Conservation (phyloP, 257 asterid genomes). For the Solanum dulcamara region DNA sequence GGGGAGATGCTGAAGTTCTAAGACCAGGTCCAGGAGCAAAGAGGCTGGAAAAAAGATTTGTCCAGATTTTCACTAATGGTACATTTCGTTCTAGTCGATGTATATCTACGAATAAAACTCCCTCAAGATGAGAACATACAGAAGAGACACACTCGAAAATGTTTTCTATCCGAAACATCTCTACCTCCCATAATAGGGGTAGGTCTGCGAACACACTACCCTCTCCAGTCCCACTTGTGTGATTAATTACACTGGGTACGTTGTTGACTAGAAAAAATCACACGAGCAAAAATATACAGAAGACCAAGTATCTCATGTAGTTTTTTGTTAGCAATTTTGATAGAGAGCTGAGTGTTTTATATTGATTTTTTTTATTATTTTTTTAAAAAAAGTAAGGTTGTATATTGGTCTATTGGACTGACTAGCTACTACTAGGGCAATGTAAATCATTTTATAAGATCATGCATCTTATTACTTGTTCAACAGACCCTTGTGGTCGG, state of each 20-base stretch:
- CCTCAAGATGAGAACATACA: neutral
- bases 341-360: neutral
- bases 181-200: neutral
- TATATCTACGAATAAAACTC: slow-evolving; percentile 11
- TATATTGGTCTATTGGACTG: neutral
- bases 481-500: too few species aligned
- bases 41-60: slow-evolving; percentile 50
- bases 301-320: neutral
- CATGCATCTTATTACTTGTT: neutral
- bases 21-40: slow-evolving; percentile 62
- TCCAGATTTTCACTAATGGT: slow-evolving; percentile 29
- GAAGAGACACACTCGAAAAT: neutral
- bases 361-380: neutral
- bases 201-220: neutral
- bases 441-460: neutral
- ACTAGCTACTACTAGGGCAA: neutral
- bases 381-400: neutral
- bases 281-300: neutral
- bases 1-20: slow-evolving; percentile 87
- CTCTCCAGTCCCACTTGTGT: neutral
- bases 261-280: neutral
- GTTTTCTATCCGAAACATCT: neutral
- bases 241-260: neutral
- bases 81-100: slow-evolving; percentile 30
- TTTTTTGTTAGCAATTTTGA: neutral